These are phyloP conservation scores for Jaminaea rosea DNA, from an alignment of 1,284 basidiomycete genomes.

Conservation along the genomic window DNA sequence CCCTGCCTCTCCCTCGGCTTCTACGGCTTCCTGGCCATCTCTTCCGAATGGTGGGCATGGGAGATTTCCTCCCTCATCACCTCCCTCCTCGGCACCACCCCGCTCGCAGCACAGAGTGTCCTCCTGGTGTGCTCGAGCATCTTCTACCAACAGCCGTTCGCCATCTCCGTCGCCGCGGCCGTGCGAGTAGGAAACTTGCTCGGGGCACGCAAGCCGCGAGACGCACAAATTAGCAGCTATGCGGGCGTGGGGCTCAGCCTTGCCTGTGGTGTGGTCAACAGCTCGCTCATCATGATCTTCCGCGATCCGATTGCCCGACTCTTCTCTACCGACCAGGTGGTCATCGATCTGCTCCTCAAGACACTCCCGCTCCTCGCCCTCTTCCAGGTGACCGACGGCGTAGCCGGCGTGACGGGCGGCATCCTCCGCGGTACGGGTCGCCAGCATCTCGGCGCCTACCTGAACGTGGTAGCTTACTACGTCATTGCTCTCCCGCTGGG, in stretches of 20 bases:
- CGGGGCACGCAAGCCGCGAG: constrained; percentile 43
- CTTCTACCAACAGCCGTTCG: constrained; percentile 75
- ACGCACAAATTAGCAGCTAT: constrained; percentile 41
- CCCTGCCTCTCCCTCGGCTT: constrained; percentile 31
- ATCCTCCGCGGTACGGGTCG: constrained; percentile 70
- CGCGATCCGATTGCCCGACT: constrained; percentile 66
- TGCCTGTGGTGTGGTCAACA: constrained; percentile 46
- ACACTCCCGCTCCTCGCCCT: constrained; percentile 64
- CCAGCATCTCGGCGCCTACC: constrained; percentile 50
- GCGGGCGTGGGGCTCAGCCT: constrained; percentile 31
- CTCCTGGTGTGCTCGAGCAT: constrained; percentile 63
- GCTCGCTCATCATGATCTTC: constrained; percentile 63
- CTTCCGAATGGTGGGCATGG: constrained; percentile 87
- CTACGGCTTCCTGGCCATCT: constrained; percentile 56
- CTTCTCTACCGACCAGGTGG: constrained; percentile 74
- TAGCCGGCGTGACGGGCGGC: constrained; percentile 61
- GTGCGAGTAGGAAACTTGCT: constrained; percentile 61
- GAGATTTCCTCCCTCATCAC: constrained; percentile 55
- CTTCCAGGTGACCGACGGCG: constrained; percentile 61
- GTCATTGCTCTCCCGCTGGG: constrained; percentile 48
- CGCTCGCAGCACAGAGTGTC: constrained; percentile 59
- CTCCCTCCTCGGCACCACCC: constrained; percentile 46
- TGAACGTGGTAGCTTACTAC: constrained; percentile 53
- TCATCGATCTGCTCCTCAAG: constrained; percentile 59
- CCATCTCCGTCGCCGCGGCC: constrained; percentile 68